A percentile compares a stretch with the other conserved stretches of the same genome.
phyloP scores from a whole-genome alignment of 2,329 filamentous ascomycete genomes.

The Coniochaeta sp. region DNA sequence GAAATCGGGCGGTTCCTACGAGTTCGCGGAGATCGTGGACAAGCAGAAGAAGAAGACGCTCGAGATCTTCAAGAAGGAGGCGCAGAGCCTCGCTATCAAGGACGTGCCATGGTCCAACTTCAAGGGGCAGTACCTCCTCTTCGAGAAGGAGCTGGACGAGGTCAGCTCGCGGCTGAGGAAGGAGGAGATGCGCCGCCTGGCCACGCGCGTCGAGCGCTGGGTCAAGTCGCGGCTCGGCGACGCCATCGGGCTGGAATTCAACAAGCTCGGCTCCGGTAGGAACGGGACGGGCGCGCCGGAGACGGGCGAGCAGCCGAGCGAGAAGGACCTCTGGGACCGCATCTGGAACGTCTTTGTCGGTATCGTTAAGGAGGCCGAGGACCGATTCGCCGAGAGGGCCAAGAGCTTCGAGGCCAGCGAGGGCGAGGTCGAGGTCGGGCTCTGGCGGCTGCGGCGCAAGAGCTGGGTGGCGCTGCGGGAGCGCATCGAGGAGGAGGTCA shows the following conservation, averaged over 20 bases:
- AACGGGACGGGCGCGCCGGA: conserved; percentile 77
- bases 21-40: conserved; percentile 90
- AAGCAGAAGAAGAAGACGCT: conserved; percentile 72
- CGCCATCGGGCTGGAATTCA: conserved; percentile 88
- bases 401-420: conserved; percentile 88
- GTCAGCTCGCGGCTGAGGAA: conserved; percentile 79
- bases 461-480: conserved; percentile 86
- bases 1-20: conserved; percentile 83
- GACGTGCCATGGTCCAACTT: conserved; percentile 86
- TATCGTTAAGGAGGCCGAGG: conserved; percentile 79
- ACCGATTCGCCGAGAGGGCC: conserved; percentile 77
- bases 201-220: conserved; percentile 88
- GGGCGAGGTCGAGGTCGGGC: conserved; percentile 83
- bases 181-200: conserved; percentile 91
- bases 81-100: conserved; percentile 65
- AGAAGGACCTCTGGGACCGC: conserved; percentile 91
- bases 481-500: conserved; percentile 94
- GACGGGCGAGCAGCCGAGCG: conserved; percentile 60
- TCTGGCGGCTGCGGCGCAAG: conserved; percentile 89
- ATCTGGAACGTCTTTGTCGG: conserved; percentile 82
- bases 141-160: conserved; percentile 85
- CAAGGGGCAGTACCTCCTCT: conserved; percentile 68
- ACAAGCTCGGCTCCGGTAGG: conserved; percentile 84
- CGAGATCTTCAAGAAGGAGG: conserved; percentile 67
- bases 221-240: conserved; percentile 83